Percentiles rank a stretch among this genome's conserved stretches.
Conservation (phyloP, 441 rosid genomes). For the Pelargonium fulgidum region DNA sequence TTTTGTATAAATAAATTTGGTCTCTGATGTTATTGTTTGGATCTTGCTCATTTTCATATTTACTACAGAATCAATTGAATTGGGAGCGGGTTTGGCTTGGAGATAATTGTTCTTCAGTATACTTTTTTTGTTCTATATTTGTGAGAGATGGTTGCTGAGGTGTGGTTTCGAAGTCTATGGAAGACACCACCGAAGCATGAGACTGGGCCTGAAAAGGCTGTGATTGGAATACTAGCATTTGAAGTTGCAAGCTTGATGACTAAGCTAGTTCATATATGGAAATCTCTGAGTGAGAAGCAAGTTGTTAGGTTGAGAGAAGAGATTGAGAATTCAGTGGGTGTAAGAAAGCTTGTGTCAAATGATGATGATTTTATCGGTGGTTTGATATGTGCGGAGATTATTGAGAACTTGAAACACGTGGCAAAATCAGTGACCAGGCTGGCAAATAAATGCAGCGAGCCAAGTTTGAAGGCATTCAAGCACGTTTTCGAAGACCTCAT, state of each 20-base stretch:
- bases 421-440: conserved; percentile 71
- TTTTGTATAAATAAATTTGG: not conserved
- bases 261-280: conserved; percentile 81
- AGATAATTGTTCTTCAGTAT: not conserved
- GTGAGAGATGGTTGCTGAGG: conserved; percentile 69
- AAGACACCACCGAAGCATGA: conserved; percentile 56
- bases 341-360: conserved; percentile 75
- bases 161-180: conserved; percentile 85
- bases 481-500: conserved; percentile 47
- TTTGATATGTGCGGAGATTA: conserved; percentile 60
- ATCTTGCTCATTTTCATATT: conserved; percentile 9
- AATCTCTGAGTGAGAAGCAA: conserved; percentile 72
- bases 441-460: conserved; percentile 61
- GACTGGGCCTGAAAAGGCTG: conserved; percentile 41
- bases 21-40: not conserved
- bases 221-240: conserved; percentile 74
- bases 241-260: conserved; percentile 88
- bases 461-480: conserved; percentile 55
- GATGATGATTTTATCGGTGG: conserved; percentile 57
- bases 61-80: not conserved
- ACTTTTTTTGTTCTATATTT: not conserved
- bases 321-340: conserved; percentile 53
- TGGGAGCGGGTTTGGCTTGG: conserved; percentile 12
- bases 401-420: conserved; percentile 51
- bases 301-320: conserved; percentile 66